Evolutionary conservation across 108 stramenopile species (phyloP), one percentile per base, ranked within the genome.

Genomic region (Stephanodiscus minutulus): DNA sequence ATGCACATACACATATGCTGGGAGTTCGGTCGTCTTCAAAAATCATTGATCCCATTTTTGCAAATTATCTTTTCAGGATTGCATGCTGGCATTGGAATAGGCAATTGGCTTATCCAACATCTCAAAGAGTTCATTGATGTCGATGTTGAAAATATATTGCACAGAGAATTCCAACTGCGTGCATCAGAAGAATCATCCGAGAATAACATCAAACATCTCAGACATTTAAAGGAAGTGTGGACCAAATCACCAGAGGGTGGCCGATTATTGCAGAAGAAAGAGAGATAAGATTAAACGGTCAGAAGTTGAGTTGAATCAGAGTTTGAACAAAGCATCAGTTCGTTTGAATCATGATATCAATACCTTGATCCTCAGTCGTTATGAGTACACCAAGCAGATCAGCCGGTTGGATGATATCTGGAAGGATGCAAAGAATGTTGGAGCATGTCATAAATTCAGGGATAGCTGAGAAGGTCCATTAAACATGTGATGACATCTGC

Each of bases 31-130:
- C 21, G 21, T 22, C n/a, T 11, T 20, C 53, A 22, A 24, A 33
- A 22, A 18, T 22, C 24, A 10, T 24, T 24, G 53, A 54, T 54
- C 24, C 53, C 53, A 3, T 54, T 54, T 24, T 10, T 5, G 22
- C 1, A 6, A 11, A 54, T 24, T 24, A 54, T 54, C 22, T 22
- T 54, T 54, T 54, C 53, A 10, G 53, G 21, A 24, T 24, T 54
- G n/a, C 53, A 54, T 54, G 53, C 53, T 22, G n/a, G n/a, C 10
- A 54, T 54, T 22, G 53, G 53, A 22, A 54, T 54, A 4, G 53
- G 53, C 53, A 54, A 54, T 54, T 2, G 22, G 6, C 20, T 54
- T 11, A 24, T 54, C 10, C 3, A 18, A 6, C 22, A 54, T 6
- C 53, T 54, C 6, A 20, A 54, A 24, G 21, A 18, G n/a, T 54